Evolutionary conservation across 805 yeast species (phyloP), one percentile per base, ranked within the genome.

Genomic region (Teunomyces lycoperdinae): DNA sequence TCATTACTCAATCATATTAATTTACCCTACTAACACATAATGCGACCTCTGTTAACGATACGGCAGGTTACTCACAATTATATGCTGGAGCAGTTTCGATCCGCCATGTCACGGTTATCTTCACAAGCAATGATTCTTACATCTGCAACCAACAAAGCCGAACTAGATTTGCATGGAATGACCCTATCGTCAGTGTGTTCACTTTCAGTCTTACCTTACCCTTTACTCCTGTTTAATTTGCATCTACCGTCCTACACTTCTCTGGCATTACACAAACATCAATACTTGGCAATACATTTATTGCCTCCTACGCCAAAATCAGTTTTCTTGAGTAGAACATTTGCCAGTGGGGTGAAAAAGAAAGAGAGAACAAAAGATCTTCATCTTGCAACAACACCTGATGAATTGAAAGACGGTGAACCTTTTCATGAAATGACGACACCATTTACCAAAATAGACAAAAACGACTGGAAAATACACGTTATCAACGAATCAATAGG

Each of bases 131-230:
- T 73, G 78, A 64, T 73, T 5, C 57, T 73, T 30, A 73, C 77
- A 5, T 67, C 74, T 5, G 73, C 69, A 9, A 51, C 53, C 11
- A 58, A 56, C 3, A 51, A 47, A 27, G 44, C 44, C 17, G n/a
- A 30, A 5, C 8, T n/a, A 16, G 45, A 42, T 42, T 66, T 74
- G 33, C 85, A 78, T 65, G 97, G 97, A 0, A 81, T 88, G 73
- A 89, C 97, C 0, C 71, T 92, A 1, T 87, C 96, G 2, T 89
- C 96, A 1, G 88, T 90, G 39, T 80, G 89, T 9, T 90, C 97
- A 1, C 68, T 92, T 10, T 83, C 96, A 0, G 78, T 90, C 27
- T 73, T 77, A 42, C 97, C 97, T 0, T 74, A 73, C 10, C 95
- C 96, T 1, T 66, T 91, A 46, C 59, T 92, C 1, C 94, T 89